Evolutionary conservation across 805 yeast genomes (phyloP), one percentile per base, ranked within the genome.

Genomic region (Schizosaccharomyces octosporus): DNA sequence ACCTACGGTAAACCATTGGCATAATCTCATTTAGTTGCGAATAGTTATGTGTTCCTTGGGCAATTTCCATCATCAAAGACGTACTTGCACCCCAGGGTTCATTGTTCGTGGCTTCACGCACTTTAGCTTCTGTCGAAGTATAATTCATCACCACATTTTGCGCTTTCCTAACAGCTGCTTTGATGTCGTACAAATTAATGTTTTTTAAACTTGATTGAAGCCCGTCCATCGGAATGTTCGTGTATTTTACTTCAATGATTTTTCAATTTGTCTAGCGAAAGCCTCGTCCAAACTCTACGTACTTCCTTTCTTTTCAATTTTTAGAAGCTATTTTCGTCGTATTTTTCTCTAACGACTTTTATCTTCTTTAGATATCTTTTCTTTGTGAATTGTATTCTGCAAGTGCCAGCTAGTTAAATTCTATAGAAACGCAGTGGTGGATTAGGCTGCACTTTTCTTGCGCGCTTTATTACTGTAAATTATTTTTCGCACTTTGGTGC

Each of bases 11-110:
- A 41, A 74, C 72, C 71, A 74, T 73, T 54, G 77, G 75, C 77
- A 74, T 74, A 64, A 74, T 72, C 62, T 74, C 77, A 64, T 75
- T 76, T 66, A 74, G 73, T 60, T 72, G 72, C 63, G 71, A 68
- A 69, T 72, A 72, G 74, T 86, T 87, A 73, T 86, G 87, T 2
- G 98, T 93, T 1, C 95, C 97, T 45, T 88, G 85, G 3, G 97
- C 93, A 66, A 93, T 93, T 69, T 89, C 93, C 64, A 87, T 86
- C 98, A 93, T 93, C 69, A 86, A 74, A 1, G 95, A 79, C 1
- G 90, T 79, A 3, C 94, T 81, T 2, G 96, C 90, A 7, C 98
- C 98, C 98, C 98, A 93, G 0, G 98, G 98, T 72, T 93, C 98
- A 71, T 93, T 93, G 72, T 93, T 93, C 60, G 98, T 93, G 72